Evolutionary conservation across 148 eudicot genomes (phyloP).

Genomic region (Arbutus unedo): DNA sequence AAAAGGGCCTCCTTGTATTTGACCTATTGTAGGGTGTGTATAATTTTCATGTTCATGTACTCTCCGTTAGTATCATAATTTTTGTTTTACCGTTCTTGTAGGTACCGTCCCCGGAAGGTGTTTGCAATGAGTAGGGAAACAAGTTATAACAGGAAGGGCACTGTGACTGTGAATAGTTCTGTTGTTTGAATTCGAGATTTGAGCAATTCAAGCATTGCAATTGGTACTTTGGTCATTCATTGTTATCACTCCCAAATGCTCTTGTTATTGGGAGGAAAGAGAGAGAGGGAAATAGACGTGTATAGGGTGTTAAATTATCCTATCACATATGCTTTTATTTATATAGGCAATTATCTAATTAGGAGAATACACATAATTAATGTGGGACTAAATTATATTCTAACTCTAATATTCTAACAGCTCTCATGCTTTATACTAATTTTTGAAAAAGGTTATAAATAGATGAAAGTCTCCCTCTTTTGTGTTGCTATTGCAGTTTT

Average conservation of each 20-base stretch:
- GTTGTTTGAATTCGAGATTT: not conserved
- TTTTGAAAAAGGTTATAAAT: not conserved
- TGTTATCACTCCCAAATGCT: not conserved
- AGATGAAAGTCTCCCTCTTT: not conserved
- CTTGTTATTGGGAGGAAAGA: no score
- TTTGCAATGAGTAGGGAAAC: slow-evolving; percentile 10
- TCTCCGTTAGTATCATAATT: not conserved
- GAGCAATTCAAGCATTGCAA: not conserved
- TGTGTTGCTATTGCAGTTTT: not conserved
- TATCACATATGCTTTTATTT: no score
- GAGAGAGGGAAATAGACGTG: no score
- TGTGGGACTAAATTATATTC: no score
- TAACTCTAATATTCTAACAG: no score
- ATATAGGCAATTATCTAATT: no score
- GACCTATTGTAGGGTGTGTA: not conserved
- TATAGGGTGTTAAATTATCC: no score
- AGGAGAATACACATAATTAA: no score
- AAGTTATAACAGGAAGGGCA: not conserved
- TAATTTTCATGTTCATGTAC: not conserved
- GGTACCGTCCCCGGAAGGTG: slow-evolving; percentile 7
- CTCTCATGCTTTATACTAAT: not conserved
- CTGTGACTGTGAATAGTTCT: not conserved
- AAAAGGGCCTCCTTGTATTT: no score
- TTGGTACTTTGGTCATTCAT: not conserved
- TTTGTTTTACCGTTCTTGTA: not conserved